phyloP scores from a whole-genome alignment of 2,329 filamentous ascomycete species.

The Cercospora janseana region DNA sequence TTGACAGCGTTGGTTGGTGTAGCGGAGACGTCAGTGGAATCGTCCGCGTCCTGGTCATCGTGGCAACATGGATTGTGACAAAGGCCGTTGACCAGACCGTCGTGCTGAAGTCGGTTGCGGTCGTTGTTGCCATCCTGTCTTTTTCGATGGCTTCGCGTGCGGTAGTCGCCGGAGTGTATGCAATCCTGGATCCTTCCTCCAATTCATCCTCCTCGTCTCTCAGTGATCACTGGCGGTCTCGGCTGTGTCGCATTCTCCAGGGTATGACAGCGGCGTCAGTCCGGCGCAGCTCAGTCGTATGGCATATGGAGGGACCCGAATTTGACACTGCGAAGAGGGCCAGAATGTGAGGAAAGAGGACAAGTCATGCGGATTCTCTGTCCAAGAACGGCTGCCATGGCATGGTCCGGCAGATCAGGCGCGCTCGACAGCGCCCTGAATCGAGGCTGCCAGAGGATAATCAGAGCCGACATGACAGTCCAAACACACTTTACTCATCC shows the following conservation, averaged over 20 bases:
- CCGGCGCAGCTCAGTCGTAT: no score
- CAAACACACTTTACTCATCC: not conserved
- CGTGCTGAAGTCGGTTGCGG: not conserved
- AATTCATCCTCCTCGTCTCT: slow-evolving; percentile 1
- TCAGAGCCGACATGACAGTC: not conserved
- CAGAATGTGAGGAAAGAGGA: no score
- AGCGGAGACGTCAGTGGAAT: not conserved
- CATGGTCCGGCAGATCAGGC: not conserved
- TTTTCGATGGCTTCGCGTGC: no score
- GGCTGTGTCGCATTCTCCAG: no score
- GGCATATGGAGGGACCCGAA: no score
- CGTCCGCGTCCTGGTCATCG: not conserved
- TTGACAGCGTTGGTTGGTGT: not conserved
- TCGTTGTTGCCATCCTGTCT: not conserved
- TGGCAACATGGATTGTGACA: slow-evolving; percentile 6
- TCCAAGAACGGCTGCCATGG: slow-evolving; percentile 1
- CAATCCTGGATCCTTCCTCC: no score
- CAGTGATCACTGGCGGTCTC: no score
- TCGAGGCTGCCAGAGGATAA: not conserved
- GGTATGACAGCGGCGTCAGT: no score
- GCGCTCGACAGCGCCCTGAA: slow-evolving; percentile 1
- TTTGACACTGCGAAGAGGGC: no score
- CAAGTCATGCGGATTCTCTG: not conserved
- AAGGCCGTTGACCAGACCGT: slow-evolving; percentile 11
- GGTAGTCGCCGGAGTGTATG: no score